Evolutionary conservation across 2,329 filamentous ascomycete genomes (phyloP).

Genomic region (Monilinia fructicola): DNA sequence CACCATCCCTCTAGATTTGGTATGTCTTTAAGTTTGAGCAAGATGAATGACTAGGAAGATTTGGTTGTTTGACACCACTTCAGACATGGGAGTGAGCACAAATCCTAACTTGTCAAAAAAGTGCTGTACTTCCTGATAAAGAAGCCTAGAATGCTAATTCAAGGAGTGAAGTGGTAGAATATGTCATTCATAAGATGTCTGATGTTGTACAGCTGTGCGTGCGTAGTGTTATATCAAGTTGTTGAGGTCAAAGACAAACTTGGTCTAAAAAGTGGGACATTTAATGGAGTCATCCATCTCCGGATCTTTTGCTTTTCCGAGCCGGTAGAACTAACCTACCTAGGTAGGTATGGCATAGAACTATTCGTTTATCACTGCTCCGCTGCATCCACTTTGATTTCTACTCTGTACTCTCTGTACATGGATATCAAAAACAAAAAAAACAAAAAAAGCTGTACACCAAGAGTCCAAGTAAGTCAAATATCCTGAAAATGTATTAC

Average conservation of each 20-base stretch:
- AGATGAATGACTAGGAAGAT: not conserved
- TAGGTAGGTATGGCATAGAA: no score
- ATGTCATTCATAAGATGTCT: not conserved
- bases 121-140: not conserved
- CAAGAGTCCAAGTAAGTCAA: not conserved
- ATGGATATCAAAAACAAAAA: conserved; percentile 1
- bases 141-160: not conserved
- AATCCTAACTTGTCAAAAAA: not conserved
- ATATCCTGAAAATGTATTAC: no score
- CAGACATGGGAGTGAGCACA: not conserved
- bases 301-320: no score
- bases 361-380: not conserved
- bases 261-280: not conserved
- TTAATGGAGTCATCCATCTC: no score
- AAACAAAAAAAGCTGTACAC: no score
- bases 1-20: no score
- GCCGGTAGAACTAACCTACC: no score
- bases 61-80: not conserved
- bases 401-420: no score
- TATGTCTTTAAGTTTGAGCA: not conserved
- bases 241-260: no score
- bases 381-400: conserved; percentile 6
- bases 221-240: no score
- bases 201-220: no score
- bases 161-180: not conserved